Evolutionary conservation across 129 eudicot species (phyloP), one percentile per base, ranked within the genome.

Genomic region (Pittosporum tobira): DNA sequence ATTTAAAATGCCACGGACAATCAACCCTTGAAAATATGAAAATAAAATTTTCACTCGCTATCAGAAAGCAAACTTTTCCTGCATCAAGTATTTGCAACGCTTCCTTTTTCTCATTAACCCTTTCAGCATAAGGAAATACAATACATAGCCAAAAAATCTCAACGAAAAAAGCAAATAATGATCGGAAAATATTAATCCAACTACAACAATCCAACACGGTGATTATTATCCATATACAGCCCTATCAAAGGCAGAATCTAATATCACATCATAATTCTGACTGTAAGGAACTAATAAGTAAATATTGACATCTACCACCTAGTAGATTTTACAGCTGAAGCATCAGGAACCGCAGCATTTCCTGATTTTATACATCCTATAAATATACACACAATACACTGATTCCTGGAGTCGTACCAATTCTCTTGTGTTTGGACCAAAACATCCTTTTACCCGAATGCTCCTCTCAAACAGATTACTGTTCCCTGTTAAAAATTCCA

Each of bases 241-340:
- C 67, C 59, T 44, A 16, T 30, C 51, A 14, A 23, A 28, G 44
- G 53, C 15, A 52, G 31, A 59, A 26, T 22, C 71, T 38, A 48
- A 9, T 23, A 43, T 55, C 42, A 51, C 53, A 65, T 11, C 24
- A 67, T 55, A 16, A 57, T 46, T 25, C 21, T 70, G n/a, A n/a
- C n/a, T n/a, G 64, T 34, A 42, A 46, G 31, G 25, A 40, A 24
- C 60, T 67, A 23, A 53, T n/a, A n/a, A 51, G 65, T 44, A 30
- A 71, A 48, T 73, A 71, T 71, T 38, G 71, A 71, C 70, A 75
- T 64, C 79, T 74, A 76, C 51, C 50, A 58, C 65, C 64, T 72
- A 62, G 27, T 72, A 62, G 27, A 52, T 64, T 50, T 56, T 56
- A 64, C 76, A 64, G 70, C 64, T 22, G 29, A 59, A 57, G 51